A percentile compares a stretch with the other conserved stretches of the same genome.
Conservation (phyloP, 2,329 filamentous ascomycete species). For the Fusarium penzigii region DNA sequence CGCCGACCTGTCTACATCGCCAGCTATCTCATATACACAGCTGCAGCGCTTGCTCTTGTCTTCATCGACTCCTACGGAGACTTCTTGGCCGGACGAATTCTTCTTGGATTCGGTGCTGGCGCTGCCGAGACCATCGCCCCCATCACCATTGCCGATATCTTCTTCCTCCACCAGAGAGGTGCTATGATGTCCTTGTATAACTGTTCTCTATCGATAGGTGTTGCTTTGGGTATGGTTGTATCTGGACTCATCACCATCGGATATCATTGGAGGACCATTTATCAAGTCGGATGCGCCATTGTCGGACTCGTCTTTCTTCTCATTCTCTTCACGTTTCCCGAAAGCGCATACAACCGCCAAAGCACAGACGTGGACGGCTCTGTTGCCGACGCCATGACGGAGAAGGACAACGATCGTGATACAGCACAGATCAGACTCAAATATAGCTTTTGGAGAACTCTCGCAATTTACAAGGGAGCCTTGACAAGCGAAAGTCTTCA, state of each 20-base stretch:
- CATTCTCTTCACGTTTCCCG: slow-evolving; percentile 55
- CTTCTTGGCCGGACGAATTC: slow-evolving; percentile 48
- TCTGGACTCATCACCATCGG: slow-evolving; percentile 51
- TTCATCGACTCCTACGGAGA: slow-evolving; percentile 42
- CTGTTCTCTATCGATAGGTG: slow-evolving; percentile 42
- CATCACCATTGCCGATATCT: slow-evolving; percentile 55
- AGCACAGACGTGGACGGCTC: slow-evolving; percentile 8
- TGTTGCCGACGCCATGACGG: slow-evolving; percentile 7
- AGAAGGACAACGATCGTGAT: slow-evolving; percentile 11
- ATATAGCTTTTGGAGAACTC: slow-evolving; percentile 34
- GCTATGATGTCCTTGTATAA: slow-evolving; percentile 50
- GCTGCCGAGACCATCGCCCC: slow-evolving; percentile 54
- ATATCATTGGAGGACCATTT: slow-evolving; percentile 52
- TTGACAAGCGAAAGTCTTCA: slow-evolving; percentile 48
- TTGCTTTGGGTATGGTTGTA: slow-evolving; percentile 44
- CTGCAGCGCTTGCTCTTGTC: slow-evolving; percentile 43
- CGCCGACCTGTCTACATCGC: slow-evolving; percentile 44
- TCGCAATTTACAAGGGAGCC: slow-evolving; percentile 42
- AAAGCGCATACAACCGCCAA: slow-evolving; percentile 49
- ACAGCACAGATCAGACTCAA: slow-evolving; percentile 11
- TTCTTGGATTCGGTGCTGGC: slow-evolving; percentile 55
- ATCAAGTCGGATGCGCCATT: slow-evolving; percentile 51
- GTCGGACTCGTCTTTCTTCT: slow-evolving; percentile 49
- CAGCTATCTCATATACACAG: slow-evolving; percentile 46
- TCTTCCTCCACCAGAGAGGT: slow-evolving; percentile 58